A percentile compares a stretch with the other conserved stretches of the same genome.
phyloP scores from a whole-genome alignment of 2,329 filamentous ascomycete genomes.

The Metarhizium robertsii region DNA sequence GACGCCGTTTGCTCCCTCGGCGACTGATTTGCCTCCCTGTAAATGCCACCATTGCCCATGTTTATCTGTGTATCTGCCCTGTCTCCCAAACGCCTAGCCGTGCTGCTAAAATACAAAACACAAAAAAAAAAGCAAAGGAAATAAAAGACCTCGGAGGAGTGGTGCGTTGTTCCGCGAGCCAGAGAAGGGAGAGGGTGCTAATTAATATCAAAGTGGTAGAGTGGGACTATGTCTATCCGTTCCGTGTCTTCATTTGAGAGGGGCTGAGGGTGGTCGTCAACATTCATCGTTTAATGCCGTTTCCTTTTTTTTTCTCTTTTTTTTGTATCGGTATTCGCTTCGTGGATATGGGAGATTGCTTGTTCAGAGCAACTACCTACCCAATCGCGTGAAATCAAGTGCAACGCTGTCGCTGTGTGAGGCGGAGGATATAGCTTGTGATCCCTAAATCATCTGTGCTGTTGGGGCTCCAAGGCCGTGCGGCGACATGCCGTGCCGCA shows the following conservation, averaged over 20 bases:
- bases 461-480: slow-evolving; percentile 27
- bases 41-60: background rate
- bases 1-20: background rate
- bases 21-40: background rate
- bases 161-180: background rate
- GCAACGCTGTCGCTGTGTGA: background rate
- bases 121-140: background rate
- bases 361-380: background rate
- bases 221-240: slow-evolving; percentile 1
- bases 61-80: slow-evolving; percentile 2
- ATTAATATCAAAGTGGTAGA: background rate
- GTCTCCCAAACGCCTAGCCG: slow-evolving; percentile 3
- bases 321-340: background rate
- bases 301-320: background rate
- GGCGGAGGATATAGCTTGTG: background rate
- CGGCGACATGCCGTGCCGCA: slow-evolving; percentile 25
- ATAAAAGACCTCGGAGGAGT: background rate
- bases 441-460: slow-evolving; percentile 29
- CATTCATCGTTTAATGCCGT: background rate
- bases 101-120: background rate
- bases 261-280: background rate
- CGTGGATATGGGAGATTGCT: background rate
- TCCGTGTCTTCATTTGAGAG: slow-evolving; percentile 1
- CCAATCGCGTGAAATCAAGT: background rate
- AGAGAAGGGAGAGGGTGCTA: background rate